Percentiles rank a stretch among this genome's conserved stretches.
Evolutionary conservation across 306 rosid species (phyloP).

Genomic region (Abrus pulchellus): DNA sequence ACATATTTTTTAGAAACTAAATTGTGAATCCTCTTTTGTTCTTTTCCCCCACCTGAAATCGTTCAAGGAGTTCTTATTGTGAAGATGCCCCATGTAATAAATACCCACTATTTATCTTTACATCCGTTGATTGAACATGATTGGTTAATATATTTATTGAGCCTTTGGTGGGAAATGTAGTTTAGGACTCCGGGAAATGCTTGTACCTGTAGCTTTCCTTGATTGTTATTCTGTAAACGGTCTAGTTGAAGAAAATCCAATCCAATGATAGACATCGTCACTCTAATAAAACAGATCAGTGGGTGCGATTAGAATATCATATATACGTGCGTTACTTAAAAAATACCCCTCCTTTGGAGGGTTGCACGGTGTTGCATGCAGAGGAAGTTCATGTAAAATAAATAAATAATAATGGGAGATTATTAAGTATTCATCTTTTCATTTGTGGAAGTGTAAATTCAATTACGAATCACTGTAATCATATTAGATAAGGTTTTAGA

Average conservation of each 20-base stretch:
- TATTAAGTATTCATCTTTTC: background rate
- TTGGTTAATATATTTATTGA: slow-evolving; percentile 19
- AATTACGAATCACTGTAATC: no score
- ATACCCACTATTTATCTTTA: slow-evolving; percentile 20
- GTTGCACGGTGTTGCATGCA: no score
- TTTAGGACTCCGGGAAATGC: background rate
- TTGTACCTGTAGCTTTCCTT: background rate
- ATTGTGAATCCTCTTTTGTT: slow-evolving; percentile 49
- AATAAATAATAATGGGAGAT: no score
- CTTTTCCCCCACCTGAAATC: background rate
- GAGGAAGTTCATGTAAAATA: no score
- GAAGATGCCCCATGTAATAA: slow-evolving; percentile 25
- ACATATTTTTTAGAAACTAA: slow-evolving; percentile 81
- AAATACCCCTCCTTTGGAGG: background rate
- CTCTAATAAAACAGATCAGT: background rate
- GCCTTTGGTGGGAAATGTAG: background rate
- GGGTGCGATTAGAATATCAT: background rate
- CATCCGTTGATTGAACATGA: slow-evolving; percentile 32
- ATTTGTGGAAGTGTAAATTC: background rate
- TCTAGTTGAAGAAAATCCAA: slow-evolving; percentile 1
- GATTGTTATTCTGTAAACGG: background rate
- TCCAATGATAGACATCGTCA: background rate
- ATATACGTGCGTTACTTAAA: background rate
- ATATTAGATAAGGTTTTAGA: no score
- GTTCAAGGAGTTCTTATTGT: background rate